Percentiles rank a stretch among this genome's conserved stretches.
phyloP scores from a whole-genome alignment of 2,329 filamentous ascomycete genomes.

The Hypoxylon sp. region DNA sequence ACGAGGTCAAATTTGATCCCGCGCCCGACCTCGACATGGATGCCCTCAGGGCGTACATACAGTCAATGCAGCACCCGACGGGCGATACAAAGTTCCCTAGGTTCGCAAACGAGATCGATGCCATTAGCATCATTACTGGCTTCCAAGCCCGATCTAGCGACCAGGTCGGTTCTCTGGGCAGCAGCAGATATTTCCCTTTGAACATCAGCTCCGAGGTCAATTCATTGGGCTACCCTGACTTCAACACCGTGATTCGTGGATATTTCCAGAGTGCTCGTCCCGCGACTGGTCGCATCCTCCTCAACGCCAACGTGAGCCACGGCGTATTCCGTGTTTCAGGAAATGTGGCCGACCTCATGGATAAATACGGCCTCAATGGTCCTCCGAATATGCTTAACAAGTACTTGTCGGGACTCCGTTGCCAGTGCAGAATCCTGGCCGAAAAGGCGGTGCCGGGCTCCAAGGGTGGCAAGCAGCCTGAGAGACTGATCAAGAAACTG shows the following conservation, averaged over 20 bases:
- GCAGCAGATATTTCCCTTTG: conserved; percentile 65
- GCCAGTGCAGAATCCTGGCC: conserved; percentile 36
- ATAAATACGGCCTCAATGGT: conserved; percentile 19
- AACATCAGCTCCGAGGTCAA: conserved; percentile 50
- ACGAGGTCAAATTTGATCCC: conserved; percentile 60
- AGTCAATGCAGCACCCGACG: conserved; percentile 58
- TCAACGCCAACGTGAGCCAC: conserved; percentile 70
- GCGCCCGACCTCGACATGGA: conserved; percentile 58
- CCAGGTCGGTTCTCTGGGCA: conserved; percentile 60
- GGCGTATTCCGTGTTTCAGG: conserved; percentile 65
- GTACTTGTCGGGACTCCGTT: conserved; percentile 45
- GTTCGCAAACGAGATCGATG: conserved; percentile 64
- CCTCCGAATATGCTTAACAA: conserved; percentile 19
- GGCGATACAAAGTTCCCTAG: conserved; percentile 62
- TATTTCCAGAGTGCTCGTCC: conserved; percentile 70
- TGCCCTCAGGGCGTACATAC: conserved; percentile 62
- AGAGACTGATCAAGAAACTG: conserved; percentile 43
- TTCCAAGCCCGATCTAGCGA: conserved; percentile 58
- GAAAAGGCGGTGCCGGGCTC: conserved; percentile 33
- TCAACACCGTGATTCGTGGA: conserved; percentile 63
- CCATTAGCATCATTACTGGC: conserved; percentile 67
- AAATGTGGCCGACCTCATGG: conserved; percentile 56
- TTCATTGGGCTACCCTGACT: conserved; percentile 51
- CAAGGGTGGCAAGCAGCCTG: conserved; percentile 40
- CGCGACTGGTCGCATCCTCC: conserved; percentile 66